phyloP scores from a whole-genome alignment of 345 rosid genomes.

The Salix exigua region DNA sequence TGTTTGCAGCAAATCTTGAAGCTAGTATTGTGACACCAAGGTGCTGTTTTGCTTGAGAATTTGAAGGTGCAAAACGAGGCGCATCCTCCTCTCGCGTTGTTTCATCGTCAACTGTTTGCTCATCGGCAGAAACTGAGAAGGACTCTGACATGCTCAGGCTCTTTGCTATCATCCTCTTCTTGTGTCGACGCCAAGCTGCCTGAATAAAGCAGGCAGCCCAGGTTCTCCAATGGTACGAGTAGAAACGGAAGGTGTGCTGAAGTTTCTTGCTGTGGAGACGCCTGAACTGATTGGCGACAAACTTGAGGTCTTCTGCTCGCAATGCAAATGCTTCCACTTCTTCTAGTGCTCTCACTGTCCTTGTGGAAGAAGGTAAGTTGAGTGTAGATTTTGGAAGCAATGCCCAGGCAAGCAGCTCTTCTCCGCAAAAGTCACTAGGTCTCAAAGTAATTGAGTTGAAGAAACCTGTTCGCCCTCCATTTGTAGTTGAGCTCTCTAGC shows the following conservation, averaged over 20 bases:
- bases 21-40: slow-evolving; percentile 57
- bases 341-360: slow-evolving; percentile 76
- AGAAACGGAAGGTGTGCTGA: slow-evolving; percentile 84
- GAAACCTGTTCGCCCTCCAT: slow-evolving; percentile 94
- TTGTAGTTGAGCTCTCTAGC: slow-evolving; percentile 85
- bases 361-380: slow-evolving; percentile 82
- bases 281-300: slow-evolving; percentile 87
- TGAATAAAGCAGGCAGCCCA: slow-evolving; percentile 96
- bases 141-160: slow-evolving; percentile 47
- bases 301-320: slow-evolving; percentile 84
- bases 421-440: slow-evolving; percentile 93
- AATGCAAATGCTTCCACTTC: slow-evolving; percentile 97
- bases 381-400: slow-evolving; percentile 70
- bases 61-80: background rate
- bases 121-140: slow-evolving; percentile 15
- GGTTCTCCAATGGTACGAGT: slow-evolving; percentile 95
- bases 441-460: slow-evolving; percentile 73
- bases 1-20: slow-evolving; percentile 68
- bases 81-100: slow-evolving; percentile 25
- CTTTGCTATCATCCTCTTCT: slow-evolving; percentile 53
- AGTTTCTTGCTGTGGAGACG: slow-evolving; percentile 92
- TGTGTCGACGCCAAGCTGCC: slow-evolving; percentile 83
- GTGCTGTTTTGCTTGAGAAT: slow-evolving; percentile 32
- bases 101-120: slow-evolving; percentile 12
- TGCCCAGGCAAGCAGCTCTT: slow-evolving; percentile 95